Base-by-base conservation (phyloP, 73 alveolate species). In the Stentor coeruleus region DNA sequence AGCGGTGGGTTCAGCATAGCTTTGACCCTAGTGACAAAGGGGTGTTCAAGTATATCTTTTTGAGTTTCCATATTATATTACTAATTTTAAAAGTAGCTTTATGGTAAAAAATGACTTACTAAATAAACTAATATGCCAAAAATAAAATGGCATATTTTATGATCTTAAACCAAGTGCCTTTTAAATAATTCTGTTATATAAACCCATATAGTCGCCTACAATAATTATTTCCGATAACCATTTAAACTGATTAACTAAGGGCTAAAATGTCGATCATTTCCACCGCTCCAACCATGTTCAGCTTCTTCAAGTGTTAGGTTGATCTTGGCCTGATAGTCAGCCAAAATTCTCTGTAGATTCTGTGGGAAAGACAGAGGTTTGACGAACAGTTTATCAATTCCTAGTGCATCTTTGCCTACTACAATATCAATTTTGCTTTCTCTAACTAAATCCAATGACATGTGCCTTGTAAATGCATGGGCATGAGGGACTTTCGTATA, bases 361-460 rank as follows among this genome's bases (percentile, higher is more conserved):
- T 39, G 74, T 20, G 91, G 87, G 79, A 87, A 87, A n/a, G 91
- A 85, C 58, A 87, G 49, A 4, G 93, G 93, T 59, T 81, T 79
- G 15, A 87, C 93, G 36, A 58, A 75, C 79, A 87, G 58, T 41
- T 87, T 89, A 36, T 85, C 91, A 59, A 83, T 84, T 85, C 88
- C 60, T 79, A 81, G 58, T 84, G 91, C 74, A 36, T 40, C 81
- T 1, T 31, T 20, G 11, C 79, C 75, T 58, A 87, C 72, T 3
- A 87, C 86, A 26, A 58, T 42, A 74, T 87, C 93, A 60, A 87
- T 85, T 38, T 85, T 58, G 59, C 59, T 75, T 35, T 84, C 88
- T 11, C 38, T 80, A 84, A 87, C 88, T 28, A 81, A 74, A 76
- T 76, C 59, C 58, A 84, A 74, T 79, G 59, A 58, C 74, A 75